phyloP scores from a whole-genome alignment of 345 rosid genomes.

The Sonneratia caseolaris region DNA sequence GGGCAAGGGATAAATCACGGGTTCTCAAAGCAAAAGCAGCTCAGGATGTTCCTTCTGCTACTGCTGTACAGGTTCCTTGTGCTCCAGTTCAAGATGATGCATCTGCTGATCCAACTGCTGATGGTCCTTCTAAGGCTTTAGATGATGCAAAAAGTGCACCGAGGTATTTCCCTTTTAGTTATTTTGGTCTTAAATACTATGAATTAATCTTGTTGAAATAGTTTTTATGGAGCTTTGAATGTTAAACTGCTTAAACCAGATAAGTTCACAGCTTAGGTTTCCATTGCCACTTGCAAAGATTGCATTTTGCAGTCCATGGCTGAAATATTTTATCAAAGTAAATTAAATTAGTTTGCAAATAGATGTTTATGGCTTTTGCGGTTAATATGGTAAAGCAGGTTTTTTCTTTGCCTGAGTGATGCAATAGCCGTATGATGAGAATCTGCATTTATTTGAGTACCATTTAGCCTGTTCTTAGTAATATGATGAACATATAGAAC shows the following conservation, averaged over 20 bases:
- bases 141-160: conserved; percentile 26
- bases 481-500: neutral
- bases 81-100: conserved; percentile 17
- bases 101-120: conserved; percentile 15
- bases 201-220: neutral
- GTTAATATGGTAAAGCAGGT: neutral
- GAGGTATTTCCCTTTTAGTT: conserved; percentile 12
- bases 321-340: neutral
- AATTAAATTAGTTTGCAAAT: neutral
- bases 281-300: neutral
- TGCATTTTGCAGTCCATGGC: neutral
- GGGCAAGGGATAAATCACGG: conserved; percentile 47
- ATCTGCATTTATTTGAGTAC: neutral
- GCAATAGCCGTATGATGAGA: neutral
- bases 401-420: neutral
- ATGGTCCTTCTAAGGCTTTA: conserved; percentile 19
- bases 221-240: neutral
- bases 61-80: conserved; percentile 12
- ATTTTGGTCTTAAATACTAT: neutral
- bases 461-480: neutral
- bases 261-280: neutral
- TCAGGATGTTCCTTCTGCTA: conserved; percentile 20
- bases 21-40: conserved; percentile 35
- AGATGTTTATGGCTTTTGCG: neutral
- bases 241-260: neutral